These are phyloP conservation scores for Aspergillus sp. DNA, from an alignment of 2,329 filamentous ascomycete species.

Conservation along the genomic window DNA sequence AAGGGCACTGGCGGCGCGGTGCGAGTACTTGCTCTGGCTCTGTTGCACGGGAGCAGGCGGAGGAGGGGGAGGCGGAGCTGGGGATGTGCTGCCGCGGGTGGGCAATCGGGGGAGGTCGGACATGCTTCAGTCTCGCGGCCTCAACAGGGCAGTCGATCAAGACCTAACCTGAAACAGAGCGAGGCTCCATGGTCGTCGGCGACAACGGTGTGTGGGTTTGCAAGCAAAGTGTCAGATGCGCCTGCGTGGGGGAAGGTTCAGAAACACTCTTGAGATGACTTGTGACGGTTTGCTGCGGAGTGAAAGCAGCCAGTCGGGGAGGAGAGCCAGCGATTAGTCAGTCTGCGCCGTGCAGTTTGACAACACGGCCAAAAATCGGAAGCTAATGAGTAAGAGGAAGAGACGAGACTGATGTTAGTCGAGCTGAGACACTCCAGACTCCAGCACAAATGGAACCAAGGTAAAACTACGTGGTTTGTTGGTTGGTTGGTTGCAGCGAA, in stretches of 20 bases:
- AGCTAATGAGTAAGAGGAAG: background rate
- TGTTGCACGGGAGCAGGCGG: slow-evolving; percentile 37
- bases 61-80: slow-evolving; percentile 35
- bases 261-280: background rate
- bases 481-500: background rate
- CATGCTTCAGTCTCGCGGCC: slow-evolving; percentile 24
- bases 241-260: slow-evolving; percentile 13
- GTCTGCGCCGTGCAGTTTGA: background rate
- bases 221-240: slow-evolving; percentile 7
- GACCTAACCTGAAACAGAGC: slow-evolving; percentile 22
- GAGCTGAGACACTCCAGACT: background rate
- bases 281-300: slow-evolving; percentile 1
- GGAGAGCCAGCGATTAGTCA: slow-evolving; percentile 6
- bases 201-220: background rate
- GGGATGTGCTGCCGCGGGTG: slow-evolving; percentile 27
- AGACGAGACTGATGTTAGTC: background rate
- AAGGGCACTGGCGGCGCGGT: slow-evolving; percentile 47
- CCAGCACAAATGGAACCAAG: background rate
- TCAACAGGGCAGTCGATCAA: slow-evolving; percentile 13
- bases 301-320: background rate
- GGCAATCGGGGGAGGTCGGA: slow-evolving; percentile 27
- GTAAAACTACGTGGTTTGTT: background rate
- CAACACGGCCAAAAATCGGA: background rate
- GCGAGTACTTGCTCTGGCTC: slow-evolving; percentile 41
- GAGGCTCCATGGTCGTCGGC: slow-evolving; percentile 18